Evolutionary conservation across 192 early-diverging fungal genomes (phyloP).

Genomic region (Rhizophagus prolifer): DNA sequence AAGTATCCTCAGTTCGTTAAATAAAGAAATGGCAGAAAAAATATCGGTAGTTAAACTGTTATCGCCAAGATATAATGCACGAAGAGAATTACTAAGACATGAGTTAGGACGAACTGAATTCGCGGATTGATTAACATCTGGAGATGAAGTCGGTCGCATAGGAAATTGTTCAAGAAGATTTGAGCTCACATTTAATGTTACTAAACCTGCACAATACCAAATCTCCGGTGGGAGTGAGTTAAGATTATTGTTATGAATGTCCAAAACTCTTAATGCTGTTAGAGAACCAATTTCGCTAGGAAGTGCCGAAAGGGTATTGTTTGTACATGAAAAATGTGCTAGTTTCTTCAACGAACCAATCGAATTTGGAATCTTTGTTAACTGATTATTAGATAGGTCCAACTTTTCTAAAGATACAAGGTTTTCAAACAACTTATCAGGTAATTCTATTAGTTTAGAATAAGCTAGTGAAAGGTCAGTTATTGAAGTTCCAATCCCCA

Average conservation of each 20-base stretch:
- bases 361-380: constrained; percentile 63
- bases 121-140: constrained; percentile 10
- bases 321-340: constrained; percentile 57
- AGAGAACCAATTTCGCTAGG: constrained; percentile 71
- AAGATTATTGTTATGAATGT: constrained; percentile 78
- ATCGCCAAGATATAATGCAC: constrained; percentile 72
- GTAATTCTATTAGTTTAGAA: constrained; percentile 69
- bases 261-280: constrained; percentile 58
- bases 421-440: constrained; percentile 59
- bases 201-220: constrained; percentile 71
- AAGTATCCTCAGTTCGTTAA: constrained; percentile 73
- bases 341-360: constrained; percentile 58
- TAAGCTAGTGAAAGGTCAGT: constrained; percentile 58
- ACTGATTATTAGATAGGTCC: constrained; percentile 68
- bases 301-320: constrained; percentile 66
- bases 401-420: constrained; percentile 57
- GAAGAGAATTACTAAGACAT: constrained; percentile 58
- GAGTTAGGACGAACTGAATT: constrained; percentile 26
- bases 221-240: constrained; percentile 71
- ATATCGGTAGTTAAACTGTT: constrained; percentile 83
- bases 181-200: constrained; percentile 73
- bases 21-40: constrained; percentile 67
- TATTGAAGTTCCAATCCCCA: constrained; percentile 38
- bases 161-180: constrained; percentile 83
- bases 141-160: constrained; percentile 46